Base-by-base conservation (phyloP, 352 stramenopile genomes). In the Globisporangium apiculatum region DNA sequence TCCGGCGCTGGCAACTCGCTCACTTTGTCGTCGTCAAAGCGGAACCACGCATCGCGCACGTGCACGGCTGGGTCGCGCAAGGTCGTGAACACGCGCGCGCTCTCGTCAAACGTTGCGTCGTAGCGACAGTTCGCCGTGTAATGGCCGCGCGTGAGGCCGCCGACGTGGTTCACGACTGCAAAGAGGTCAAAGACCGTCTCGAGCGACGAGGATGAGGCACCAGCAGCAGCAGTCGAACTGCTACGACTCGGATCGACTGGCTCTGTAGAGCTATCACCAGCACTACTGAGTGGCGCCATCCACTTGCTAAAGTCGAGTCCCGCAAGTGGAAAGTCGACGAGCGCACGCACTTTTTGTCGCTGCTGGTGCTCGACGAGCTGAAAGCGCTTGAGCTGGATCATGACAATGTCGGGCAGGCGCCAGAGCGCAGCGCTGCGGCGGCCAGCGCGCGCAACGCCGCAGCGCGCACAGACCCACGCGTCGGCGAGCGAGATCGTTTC, bases 141-240 rank as follows among this genome's bases (percentile, higher is more conserved):
- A 64, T 99, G 97, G 5, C 97, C 97, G 45, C 87, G 86, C 3
- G 92, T 94, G 8, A 99, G 76, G 0, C 88, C 91, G 36, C 97
- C 97, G 55, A 98, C 91, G 61, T 99, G 97, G 75, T 99, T 98
- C n/a, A 97, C 91, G 7, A 99, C 96, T 17, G 89, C 95, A 63
- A 98, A 99, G 35, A 99, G 71, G 65, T 99, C 96, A 61, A 98
- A 99, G 24, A 94, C 66, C 31, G 57, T 61, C 10, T 45, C 49
- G 35, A 42, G 37, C 6, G 59, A 51, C 18, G 45, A 42, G 1
- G 18, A 43, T 5, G 48, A 53, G 15, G 37, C 14, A 1, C 12
- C 17, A 8, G 35, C 31, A 7, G 24, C 17, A 8, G 35, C 31
- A 7, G 24, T 31, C 24, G 24, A 31, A 31, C 24, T 31, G 24